These are phyloP conservation scores for Nicotiana tabacum DNA, from an alignment of 257 asterid species.

Conservation along the genomic window DNA sequence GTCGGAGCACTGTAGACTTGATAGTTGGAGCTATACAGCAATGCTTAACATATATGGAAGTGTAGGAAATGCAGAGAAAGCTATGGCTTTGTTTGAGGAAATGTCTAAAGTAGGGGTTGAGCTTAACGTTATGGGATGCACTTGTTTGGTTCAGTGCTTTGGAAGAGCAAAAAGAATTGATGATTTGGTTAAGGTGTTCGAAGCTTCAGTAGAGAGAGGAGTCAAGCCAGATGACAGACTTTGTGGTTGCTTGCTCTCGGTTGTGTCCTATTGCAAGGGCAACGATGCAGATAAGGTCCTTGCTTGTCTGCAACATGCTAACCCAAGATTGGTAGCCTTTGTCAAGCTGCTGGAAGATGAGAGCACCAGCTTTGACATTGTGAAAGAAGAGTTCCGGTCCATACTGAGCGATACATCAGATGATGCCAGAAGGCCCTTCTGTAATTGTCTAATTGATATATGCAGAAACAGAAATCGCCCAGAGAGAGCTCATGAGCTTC, in stretches of 20 bases:
- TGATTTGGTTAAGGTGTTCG: conserved; percentile 65
- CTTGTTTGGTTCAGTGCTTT: conserved; percentile 82
- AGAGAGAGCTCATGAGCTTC: conserved; percentile 74
- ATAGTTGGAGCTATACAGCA: conserved; percentile 84
- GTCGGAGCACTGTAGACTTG: conserved; percentile 52
- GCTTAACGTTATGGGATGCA: conserved; percentile 90
- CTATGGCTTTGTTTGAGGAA: conserved; percentile 72
- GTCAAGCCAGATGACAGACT: conserved; percentile 86
- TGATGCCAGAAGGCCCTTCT: conserved; percentile 78
- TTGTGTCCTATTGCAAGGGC: conserved; percentile 57
- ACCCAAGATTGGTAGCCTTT: conserved; percentile 41
- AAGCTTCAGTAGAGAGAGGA: conserved; percentile 44
- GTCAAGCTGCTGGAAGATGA: conserved; percentile 37
- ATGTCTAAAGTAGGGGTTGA: conserved; percentile 47
- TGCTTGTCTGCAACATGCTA: conserved; percentile 47
- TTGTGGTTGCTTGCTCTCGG: conserved; percentile 82
- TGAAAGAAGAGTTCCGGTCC: conserved; percentile 57
- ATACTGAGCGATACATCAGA: conserved; percentile 51
- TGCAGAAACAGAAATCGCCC: conserved; percentile 46
- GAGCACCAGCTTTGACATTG: conserved; percentile 24
- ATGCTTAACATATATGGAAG: conserved; percentile 90
- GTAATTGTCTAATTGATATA: conserved; percentile 84
- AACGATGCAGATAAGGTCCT: conserved; percentile 62
- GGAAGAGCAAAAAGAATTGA: conserved; percentile 71
- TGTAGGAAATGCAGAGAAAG: conserved; percentile 69